These are phyloP conservation scores for Fusarium haematococcum DNA, from an alignment of 2,329 filamentous ascomycete genomes.

Conservation along the genomic window DNA sequence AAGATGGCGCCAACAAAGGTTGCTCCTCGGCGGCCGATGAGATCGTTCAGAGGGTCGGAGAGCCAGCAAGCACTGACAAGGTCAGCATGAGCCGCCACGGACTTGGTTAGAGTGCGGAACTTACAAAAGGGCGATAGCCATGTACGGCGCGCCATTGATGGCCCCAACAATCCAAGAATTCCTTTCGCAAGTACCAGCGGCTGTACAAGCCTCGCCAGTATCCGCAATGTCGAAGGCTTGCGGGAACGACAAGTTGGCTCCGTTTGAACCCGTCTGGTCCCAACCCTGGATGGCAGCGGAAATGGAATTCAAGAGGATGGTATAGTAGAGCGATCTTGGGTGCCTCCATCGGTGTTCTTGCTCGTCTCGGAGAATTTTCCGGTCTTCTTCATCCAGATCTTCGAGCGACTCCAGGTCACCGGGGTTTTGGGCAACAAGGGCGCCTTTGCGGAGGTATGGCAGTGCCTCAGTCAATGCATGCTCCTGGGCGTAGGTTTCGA, in stretches of 20 bases:
- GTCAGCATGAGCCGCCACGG: neutral
- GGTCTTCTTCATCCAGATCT: neutral
- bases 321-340: constrained; percentile 25
- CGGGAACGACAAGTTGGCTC: constrained; percentile 70
- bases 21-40: constrained; percentile 73
- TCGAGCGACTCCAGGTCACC: neutral
- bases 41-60: constrained; percentile 69
- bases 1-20: constrained; percentile 65
- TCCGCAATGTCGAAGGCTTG: constrained; percentile 51
- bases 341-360: neutral
- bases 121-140: constrained; percentile 69
- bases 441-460: neutral
- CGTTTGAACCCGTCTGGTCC: constrained; percentile 72
- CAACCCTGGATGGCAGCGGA: constrained; percentile 70
- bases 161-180: constrained; percentile 55
- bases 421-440: neutral
- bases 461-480: neutral
- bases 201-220: constrained; percentile 37
- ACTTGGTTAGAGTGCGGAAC: constrained; percentile 32
- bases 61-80: constrained; percentile 9
- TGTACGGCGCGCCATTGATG: constrained; percentile 47
- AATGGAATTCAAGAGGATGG: constrained; percentile 65
- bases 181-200: constrained; percentile 38
- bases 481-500: neutral
- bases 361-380: neutral